Evolutionary conservation across 768 basidiomycete genomes (phyloP), one percentile per base, ranked within the genome.

Genomic region (Russula ochroleuca): DNA sequence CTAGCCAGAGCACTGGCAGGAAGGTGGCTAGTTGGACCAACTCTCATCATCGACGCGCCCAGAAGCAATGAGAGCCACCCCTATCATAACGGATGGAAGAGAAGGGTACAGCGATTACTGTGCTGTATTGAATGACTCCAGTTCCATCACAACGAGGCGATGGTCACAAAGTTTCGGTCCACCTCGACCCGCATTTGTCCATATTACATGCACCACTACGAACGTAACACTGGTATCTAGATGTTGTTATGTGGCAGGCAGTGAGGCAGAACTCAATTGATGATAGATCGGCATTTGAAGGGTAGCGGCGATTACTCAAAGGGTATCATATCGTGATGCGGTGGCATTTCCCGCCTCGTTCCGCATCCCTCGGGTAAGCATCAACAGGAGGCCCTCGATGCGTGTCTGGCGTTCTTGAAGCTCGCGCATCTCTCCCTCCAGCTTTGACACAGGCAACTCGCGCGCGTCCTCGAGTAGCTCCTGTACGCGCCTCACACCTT

Each of bases 351-450:
- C 55, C 10, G 59, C 58, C 45, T 76, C 75, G 62, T 75, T 82
- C 64, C 86, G 76, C 83, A 85, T 83, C 0, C 83, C 83, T 49
- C 86, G 78, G 8, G 88, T 89, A 64, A 92, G 77, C 74, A 81
- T 82, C 57, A 90, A 71, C 47, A 92, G 68, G 48, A 92, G 75
- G 56, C 81, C 82, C 73, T 92, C 90, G 65, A 92, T 92, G 41
- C 90, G 81, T 19, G 85, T 84, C 75, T 92, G 90, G 51, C 87
- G 85, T 61, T 89, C 74, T 72, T 89, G 88, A 33, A 92, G 73
- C 71, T 92, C 91, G 71, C 85, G 90, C 83, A 94, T 87, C 73
- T 93, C 90, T 2, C 87, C 86, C 73, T 83, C 87, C 41, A 94
- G 75, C 65, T 75, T 80, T 40, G 81, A 79, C 21, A 90, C 81